Percentiles rank a stretch among this genome's conserved stretches.
Conservation (phyloP, 495 filamentous ascomycete species). For the Neurospora africana region DNA sequence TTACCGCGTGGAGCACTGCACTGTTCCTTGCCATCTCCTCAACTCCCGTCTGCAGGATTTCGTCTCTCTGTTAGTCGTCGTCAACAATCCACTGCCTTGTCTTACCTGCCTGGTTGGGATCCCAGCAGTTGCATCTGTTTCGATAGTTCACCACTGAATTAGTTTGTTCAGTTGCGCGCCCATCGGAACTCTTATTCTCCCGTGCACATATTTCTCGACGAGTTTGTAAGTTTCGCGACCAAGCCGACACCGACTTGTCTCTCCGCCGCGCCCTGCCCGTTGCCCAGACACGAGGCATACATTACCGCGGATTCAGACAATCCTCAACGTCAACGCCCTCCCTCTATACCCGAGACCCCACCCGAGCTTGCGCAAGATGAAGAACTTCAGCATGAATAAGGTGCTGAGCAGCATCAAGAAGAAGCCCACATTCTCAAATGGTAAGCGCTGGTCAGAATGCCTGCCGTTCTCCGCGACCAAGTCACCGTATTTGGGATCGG, state of each 20-base stretch:
- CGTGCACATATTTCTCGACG: background rate
- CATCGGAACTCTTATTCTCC: background rate
- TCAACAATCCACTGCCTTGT: background rate
- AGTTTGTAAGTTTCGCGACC: background rate
- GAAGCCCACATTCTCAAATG: slow-evolving; percentile 18
- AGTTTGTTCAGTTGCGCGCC: background rate
- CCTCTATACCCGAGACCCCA: background rate
- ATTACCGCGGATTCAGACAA: background rate
- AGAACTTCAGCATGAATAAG: slow-evolving; percentile 43
- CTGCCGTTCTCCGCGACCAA: too few species aligned
- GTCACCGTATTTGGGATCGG: too few species aligned
- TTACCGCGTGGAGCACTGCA: background rate
- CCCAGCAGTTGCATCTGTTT: background rate
- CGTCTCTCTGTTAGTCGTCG: background rate
- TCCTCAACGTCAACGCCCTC: background rate
- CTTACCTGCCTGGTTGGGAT: background rate
- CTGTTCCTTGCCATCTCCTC: background rate
- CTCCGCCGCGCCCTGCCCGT: background rate
- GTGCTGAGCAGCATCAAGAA: slow-evolving; percentile 44
- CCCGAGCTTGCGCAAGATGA: slow-evolving; percentile 27
- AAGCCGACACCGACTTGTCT: background rate
- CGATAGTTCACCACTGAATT: background rate
- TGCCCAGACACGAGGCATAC: background rate
- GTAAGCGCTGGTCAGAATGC: background rate
- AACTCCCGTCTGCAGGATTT: background rate